A percentile compares a stretch with the other conserved stretches of the same genome.
Conservation (phyloP, 805 yeast species). For the Jamesozyma rosinii region DNA sequence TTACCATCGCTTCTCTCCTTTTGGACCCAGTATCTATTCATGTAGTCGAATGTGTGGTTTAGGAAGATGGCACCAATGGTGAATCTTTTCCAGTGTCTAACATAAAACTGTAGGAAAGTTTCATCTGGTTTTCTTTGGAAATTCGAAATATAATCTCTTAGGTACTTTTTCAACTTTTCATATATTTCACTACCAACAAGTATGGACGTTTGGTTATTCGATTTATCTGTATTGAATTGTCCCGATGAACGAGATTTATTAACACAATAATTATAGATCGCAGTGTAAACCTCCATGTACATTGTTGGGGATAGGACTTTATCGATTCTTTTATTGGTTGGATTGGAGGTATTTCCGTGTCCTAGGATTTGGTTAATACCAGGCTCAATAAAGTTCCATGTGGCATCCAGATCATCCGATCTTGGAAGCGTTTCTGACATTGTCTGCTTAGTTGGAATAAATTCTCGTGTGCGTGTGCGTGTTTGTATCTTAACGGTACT, state of each 20-base stretch:
- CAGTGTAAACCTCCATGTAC: slow-evolving; percentile 87
- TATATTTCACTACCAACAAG: slow-evolving; percentile 89
- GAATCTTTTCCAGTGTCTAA: slow-evolving; percentile 78
- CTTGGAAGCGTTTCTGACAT: slow-evolving; percentile 38
- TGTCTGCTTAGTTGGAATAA: background rate
- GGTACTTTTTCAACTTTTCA: slow-evolving; percentile 55
- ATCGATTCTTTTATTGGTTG: slow-evolving; percentile 35
- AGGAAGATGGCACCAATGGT: slow-evolving; percentile 85
- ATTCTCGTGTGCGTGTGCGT: background rate
- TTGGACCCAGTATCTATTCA: slow-evolving; percentile 95
- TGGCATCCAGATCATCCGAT: slow-evolving; percentile 54
- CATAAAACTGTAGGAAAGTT: slow-evolving; percentile 71
- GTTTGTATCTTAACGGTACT: background rate
- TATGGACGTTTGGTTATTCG: slow-evolving; percentile 30
- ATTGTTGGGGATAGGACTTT: slow-evolving; percentile 57
- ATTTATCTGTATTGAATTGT: slow-evolving; percentile 34
- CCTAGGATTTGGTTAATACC: slow-evolving; percentile 65
- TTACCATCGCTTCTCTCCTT: slow-evolving; percentile 92
- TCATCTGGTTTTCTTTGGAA: slow-evolving; percentile 49
- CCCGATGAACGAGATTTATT: slow-evolving; percentile 51
- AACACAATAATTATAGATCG: slow-evolving; percentile 87
- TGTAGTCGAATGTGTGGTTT: slow-evolving; percentile 88
- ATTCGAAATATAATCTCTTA: slow-evolving; percentile 47
- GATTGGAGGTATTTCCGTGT: slow-evolving; percentile 32
- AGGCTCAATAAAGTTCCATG: slow-evolving; percentile 75